Percentiles rank a stretch among this genome's conserved stretches.
Evolutionary conservation across 2,329 filamentous ascomycete genomes (phyloP).

Genomic region (Pestalotiopsis sp.): DNA sequence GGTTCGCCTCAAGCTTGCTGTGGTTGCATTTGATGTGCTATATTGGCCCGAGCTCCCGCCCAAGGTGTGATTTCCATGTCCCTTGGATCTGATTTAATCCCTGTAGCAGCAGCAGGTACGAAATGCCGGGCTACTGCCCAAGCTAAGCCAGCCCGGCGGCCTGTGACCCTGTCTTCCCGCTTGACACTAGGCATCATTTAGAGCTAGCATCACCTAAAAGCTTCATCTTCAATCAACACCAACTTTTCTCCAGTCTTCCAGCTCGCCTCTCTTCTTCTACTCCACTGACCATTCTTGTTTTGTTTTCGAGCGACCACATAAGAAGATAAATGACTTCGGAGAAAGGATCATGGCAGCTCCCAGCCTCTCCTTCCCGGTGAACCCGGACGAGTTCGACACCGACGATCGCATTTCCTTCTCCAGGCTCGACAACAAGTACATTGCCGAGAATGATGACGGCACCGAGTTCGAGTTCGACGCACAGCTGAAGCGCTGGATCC

Average conservation of each 20-base stretch:
- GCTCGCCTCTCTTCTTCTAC: neutral
- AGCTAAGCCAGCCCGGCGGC: too few species aligned
- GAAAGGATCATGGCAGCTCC: conserved; percentile 17
- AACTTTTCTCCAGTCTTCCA: neutral
- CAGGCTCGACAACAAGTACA: conserved; percentile 78
- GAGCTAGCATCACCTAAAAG: neutral
- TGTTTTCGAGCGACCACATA: neutral
- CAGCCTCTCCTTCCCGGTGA: conserved; percentile 51
- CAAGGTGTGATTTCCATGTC: too few species aligned
- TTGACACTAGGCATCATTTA: neutral
- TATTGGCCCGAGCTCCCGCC: too few species aligned
- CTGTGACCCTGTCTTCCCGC: neutral
- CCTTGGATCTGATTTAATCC: too few species aligned
- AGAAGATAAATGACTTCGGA: neutral
- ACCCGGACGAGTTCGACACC: conserved; percentile 69
- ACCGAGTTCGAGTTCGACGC: conserved; percentile 83
- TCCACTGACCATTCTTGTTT: neutral
- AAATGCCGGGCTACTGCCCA: too few species aligned
- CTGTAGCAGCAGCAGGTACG: too few species aligned
- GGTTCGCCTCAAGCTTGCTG: too few species aligned
- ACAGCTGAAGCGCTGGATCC: conserved; percentile 74
- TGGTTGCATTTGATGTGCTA: neutral
- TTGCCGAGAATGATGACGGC: conserved; percentile 83
- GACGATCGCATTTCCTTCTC: conserved; percentile 88
- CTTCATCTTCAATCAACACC: neutral